Conservation (phyloP, 352 stramenopile genomes). For the Phytophthora palmivora region DNA sequence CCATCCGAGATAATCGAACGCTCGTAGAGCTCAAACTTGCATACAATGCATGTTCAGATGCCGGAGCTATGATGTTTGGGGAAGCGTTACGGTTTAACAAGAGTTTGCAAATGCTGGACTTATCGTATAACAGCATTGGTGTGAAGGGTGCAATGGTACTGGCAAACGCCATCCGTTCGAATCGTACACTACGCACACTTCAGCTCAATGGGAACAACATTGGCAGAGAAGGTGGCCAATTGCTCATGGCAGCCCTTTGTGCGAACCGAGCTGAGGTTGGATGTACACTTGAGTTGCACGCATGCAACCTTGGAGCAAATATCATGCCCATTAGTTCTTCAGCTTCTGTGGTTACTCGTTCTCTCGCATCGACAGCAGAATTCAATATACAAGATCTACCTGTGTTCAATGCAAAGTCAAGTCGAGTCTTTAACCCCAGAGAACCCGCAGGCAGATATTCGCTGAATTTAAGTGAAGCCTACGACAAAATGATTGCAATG, state of each 20-base stretch:
- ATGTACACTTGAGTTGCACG: constrained; percentile 66
- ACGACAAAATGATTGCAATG: constrained; percentile 81
- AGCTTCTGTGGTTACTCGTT: neutral
- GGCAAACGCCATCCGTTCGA: constrained; percentile 67
- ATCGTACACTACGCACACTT: constrained; percentile 62
- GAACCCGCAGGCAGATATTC: constrained; percentile 78
- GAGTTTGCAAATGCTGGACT: constrained; percentile 65
- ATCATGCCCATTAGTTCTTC: constrained; percentile 21
- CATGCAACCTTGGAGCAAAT: constrained; percentile 61
- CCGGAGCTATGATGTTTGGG: constrained; percentile 79
- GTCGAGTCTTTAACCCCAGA: constrained; percentile 68
- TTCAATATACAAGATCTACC: constrained; percentile 47
- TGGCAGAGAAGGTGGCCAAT: constrained; percentile 69
- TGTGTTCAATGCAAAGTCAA: constrained; percentile 46
- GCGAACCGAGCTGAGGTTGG: constrained; percentile 58
- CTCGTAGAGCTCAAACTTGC: constrained; percentile 72
- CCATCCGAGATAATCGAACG: constrained; percentile 70
- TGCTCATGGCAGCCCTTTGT: constrained; percentile 71
- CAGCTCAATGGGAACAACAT: constrained; percentile 85
- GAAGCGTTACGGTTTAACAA: constrained; percentile 71
- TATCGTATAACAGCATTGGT: constrained; percentile 84
- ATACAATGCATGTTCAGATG: constrained; percentile 82
- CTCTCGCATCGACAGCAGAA: constrained; percentile 17
- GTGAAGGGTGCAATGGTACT: constrained; percentile 78
- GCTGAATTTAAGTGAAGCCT: constrained; percentile 69